Conservation (phyloP, 2,329 filamentous ascomycete genomes). For the Capronia epimyces region DNA sequence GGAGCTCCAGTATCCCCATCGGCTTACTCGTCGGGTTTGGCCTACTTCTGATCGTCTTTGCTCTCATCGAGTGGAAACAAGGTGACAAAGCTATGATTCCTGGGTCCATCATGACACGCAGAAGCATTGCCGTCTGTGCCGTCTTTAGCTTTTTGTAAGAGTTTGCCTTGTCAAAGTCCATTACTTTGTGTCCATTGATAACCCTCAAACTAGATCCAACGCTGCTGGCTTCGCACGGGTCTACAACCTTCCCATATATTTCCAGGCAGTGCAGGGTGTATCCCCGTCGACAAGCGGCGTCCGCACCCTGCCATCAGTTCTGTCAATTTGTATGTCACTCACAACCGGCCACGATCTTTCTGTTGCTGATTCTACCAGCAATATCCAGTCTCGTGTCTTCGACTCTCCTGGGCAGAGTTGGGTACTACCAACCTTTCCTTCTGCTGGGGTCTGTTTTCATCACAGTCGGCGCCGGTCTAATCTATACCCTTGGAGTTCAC, state of each 20-base stretch:
- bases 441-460: slow-evolving; percentile 26
- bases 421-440: slow-evolving; percentile 16
- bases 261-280: slow-evolving; percentile 39
- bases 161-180: slow-evolving; percentile 24
- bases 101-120: slow-evolving; percentile 30
- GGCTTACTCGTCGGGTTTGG: slow-evolving; percentile 49
- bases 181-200: slow-evolving; percentile 17
- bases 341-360: neutral
- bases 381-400: slow-evolving; percentile 31
- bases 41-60: slow-evolving; percentile 36
- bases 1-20: slow-evolving; percentile 47
- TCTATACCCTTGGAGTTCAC: slow-evolving; percentile 33
- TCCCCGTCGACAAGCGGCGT: slow-evolving; percentile 37
- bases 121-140: slow-evolving; percentile 16
- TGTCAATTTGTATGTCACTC: slow-evolving; percentile 22
- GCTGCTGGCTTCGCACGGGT: slow-evolving; percentile 22
- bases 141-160: slow-evolving; percentile 28
- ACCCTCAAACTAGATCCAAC: slow-evolving; percentile 18
- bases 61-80: slow-evolving; percentile 33
- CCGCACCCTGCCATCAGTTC: slow-evolving; percentile 39
- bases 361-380: neutral
- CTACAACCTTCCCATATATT: slow-evolving; percentile 47
- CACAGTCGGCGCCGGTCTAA: slow-evolving; percentile 31
- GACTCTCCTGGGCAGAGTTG: slow-evolving; percentile 26
- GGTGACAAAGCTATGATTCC: slow-evolving; percentile 27